Evolutionary conservation across 2,329 filamentous ascomycete genomes (phyloP), one percentile per base, ranked within the genome.

Genomic region (Calonectria honghensis): DNA sequence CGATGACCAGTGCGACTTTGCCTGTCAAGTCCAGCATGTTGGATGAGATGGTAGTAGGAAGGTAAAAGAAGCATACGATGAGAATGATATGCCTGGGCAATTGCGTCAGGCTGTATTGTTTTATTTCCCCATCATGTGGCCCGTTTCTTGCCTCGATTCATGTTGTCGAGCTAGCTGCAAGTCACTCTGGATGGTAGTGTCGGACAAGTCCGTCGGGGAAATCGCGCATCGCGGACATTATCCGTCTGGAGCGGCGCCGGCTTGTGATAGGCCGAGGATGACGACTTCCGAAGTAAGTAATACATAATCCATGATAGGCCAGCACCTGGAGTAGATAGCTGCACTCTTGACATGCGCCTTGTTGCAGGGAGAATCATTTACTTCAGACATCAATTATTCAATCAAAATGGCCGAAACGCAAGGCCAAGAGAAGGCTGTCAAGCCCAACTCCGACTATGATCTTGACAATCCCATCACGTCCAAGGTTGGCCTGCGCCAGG

Each of bases 401-500:
- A 51, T 11, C 64, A 79, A 57, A 41, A 80, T 80, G 78, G 27
- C 75, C 6, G 72, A 78, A 29, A 54, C 14, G 5, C 24, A 73
- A 20, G 32, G 51, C 1, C 74, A 75, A 32, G 68, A 71, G 4
- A 37, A 70, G 24, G 11, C 37, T 11, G 51, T 27, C 1, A 45
- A 52, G n/a, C 39, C 74, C n/a, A 81, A 79, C 52, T 71, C 79
- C 32, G 96, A 94, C 82, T 94, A 94, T 79, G 87, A 93, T 79
- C 88, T 94, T 20, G 85, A 86, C 24, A 86, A 82, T 1, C 88
- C 91, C 1, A 89, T 94, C 68, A 85, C 87, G 51, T 83, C 84
- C 39, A 76, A 83, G 59, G 83, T 86, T 0, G 93, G 93, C 9
- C 86, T 95, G 37, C 89, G 92, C 10, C 91, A 92, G 78, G 91